These are phyloP conservation scores for Thymus quinquecostatus DNA, from an alignment of 257 asterid genomes.

Conservation along the genomic window DNA sequence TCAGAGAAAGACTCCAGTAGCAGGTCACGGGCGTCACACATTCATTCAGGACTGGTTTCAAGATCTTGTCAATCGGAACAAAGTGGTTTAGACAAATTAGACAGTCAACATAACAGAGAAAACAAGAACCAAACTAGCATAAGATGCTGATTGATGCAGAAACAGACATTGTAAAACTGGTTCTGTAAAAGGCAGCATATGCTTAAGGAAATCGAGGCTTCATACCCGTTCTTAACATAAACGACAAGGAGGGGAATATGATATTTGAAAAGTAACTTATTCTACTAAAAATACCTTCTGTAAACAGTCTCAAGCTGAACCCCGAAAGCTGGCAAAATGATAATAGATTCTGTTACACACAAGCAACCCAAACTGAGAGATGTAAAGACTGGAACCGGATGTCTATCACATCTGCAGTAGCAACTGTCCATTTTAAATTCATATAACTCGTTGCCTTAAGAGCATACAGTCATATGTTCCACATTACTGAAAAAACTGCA, in stretches of 20 bases:
- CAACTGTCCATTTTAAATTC: not conserved
- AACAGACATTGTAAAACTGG: not conserved
- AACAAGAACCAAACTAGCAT: slow-evolving; percentile 19
- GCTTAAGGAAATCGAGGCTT: not conserved
- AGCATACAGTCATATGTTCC: not conserved
- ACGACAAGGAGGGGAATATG: not conserved
- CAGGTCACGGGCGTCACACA: slow-evolving; percentile 97
- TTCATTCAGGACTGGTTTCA: slow-evolving; percentile 88
- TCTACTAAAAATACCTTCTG: slow-evolving; percentile 57
- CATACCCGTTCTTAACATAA: not conserved
- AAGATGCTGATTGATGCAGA: slow-evolving; percentile 3
- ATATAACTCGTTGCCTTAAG: not conserved
- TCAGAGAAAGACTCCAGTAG: slow-evolving; percentile 87
- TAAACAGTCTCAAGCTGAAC: slow-evolving; percentile 89
- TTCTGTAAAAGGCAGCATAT: not conserved
- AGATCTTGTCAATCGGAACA: slow-evolving; percentile 68
- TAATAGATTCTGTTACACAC: slow-evolving; percentile 65
- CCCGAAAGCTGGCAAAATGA: slow-evolving; percentile 81
- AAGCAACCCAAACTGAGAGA: slow-evolving; percentile 25
- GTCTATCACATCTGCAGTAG: too few relatives aligned
- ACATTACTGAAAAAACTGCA: slow-evolving; percentile 13
- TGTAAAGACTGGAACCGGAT: slow-evolving; percentile 16
- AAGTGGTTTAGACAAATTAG: slow-evolving; percentile 37
- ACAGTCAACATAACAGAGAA: slow-evolving; percentile 6
- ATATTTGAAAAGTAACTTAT: not conserved